Percentiles rank a stretch among this genome's conserved stretches.
These are phyloP conservation scores for Alternaria metachromatica DNA, from an alignment of 2,329 filamentous ascomycete genomes.

Conservation along the genomic window DNA sequence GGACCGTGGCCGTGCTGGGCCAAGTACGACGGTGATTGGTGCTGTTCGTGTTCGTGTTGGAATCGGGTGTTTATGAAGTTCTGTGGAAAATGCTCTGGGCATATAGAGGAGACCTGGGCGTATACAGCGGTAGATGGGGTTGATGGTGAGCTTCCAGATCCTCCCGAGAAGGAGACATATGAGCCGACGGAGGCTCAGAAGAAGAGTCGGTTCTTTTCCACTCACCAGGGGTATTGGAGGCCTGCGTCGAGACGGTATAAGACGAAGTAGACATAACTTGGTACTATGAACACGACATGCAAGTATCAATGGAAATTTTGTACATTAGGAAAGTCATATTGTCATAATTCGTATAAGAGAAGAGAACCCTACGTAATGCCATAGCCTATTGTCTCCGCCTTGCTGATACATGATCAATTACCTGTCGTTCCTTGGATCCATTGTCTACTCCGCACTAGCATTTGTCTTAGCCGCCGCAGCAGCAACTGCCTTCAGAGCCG, in stretches of 20 bases:
- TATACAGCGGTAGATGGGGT: background rate
- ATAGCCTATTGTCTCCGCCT: background rate
- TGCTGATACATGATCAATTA: background rate
- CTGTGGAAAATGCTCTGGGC: background rate
- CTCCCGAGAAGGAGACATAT: background rate
- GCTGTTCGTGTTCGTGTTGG: background rate
- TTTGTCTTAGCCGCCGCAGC: conserved; percentile 75
- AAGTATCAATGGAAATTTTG: no score
- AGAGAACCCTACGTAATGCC: background rate
- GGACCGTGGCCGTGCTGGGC: background rate
- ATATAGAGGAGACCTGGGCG: background rate
- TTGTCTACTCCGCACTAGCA: conserved; percentile 23
- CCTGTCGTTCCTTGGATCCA: background rate
- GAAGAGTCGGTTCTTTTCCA: background rate
- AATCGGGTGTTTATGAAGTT: background rate
- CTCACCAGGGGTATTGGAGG: background rate
- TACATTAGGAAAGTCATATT: background rate
- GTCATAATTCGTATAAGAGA: background rate
- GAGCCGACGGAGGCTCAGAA: background rate
- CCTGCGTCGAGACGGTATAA: background rate
- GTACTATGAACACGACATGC: no score
- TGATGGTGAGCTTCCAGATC: background rate
- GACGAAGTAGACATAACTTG: no score
- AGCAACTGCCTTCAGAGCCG: conserved; percentile 71
- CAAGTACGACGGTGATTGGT: background rate